Conservation (phyloP, 2,329 filamentous ascomycete species). For the Ophiostoma perfectum region DNA sequence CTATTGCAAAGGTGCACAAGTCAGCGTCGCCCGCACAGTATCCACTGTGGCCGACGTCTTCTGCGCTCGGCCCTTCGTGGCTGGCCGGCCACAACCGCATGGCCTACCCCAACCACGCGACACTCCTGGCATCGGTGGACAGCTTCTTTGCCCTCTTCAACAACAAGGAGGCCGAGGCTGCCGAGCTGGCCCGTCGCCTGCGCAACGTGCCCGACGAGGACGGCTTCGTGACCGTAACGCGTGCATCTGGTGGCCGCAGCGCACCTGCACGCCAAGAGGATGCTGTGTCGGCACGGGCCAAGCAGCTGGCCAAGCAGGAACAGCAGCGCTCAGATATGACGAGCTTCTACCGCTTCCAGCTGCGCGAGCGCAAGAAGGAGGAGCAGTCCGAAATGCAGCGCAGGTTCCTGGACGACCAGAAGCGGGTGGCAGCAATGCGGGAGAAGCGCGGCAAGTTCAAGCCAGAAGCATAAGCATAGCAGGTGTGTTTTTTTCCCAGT, state of each 20-base stretch:
- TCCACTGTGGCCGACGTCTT: conserved; percentile 16
- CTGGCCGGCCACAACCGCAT: conserved; percentile 63
- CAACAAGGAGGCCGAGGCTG: conserved; percentile 60
- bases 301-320: conserved; percentile 59
- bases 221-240: conserved; percentile 86
- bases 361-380: conserved; percentile 71
- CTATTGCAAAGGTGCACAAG: conserved; percentile 57
- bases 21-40: conserved; percentile 36
- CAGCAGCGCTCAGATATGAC: conserved; percentile 55
- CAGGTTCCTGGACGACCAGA: conserved; percentile 71
- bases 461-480: conserved; percentile 39
- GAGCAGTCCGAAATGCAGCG: conserved; percentile 63
- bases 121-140: conserved; percentile 70
- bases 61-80: conserved; percentile 50
- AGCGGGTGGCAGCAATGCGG: conserved; percentile 65
- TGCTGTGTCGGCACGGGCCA: conserved; percentile 53
- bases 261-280: conserved; percentile 72
- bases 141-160: conserved; percentile 81
- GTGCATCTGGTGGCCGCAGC: conserved; percentile 64
- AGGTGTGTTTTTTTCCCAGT: conserved; percentile 1
- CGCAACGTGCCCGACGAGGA: conserved; percentile 86
- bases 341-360: conserved; percentile 82
- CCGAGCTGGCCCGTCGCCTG: conserved; percentile 56
- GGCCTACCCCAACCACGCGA: conserved; percentile 61
- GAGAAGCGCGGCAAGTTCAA: conserved; percentile 59